Evolutionary conservation across 495 filamentous ascomycete species (phyloP), one percentile per base, ranked within the genome.

Genomic region (Daldinia vernicosa): DNA sequence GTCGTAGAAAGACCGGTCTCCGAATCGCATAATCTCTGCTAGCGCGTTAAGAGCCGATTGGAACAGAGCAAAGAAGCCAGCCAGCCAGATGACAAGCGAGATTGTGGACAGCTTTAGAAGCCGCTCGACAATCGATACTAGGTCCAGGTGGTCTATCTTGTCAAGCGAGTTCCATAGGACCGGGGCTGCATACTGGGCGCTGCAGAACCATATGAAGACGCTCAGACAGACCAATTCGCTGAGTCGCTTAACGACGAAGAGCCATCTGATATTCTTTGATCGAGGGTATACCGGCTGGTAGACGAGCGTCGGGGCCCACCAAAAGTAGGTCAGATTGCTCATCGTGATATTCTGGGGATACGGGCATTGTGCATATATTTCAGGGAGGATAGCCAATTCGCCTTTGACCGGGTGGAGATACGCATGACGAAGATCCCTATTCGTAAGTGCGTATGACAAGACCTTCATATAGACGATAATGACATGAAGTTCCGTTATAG

Each of bases 261-360:
- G 74, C 92, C 93, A 97, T 43, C 95, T 87, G 71, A 97, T 92
- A 32, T 84, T 84, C 1, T 84, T 77, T 15, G 90, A 91, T 45
- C 93, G 91, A 11, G 95, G 95, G 75, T 99, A 99, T 11, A 96
- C 93, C 1, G 95, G 95, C 80, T 99, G 95, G 79, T 99, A 99
- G 57, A 98, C 91, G 22, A 99, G 84, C 0, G 95, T 99, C 1
- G 95, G 95, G 0, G 95, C 95, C 87, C 94, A 93, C 93, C 95
- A 98, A 74, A 98, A 99, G 81, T 98, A 99, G 43, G 82, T 84
- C 6, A 99, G 81, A 77, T 99, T 99, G 5, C 84, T 75, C 63
- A 96, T 83, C 6, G 93, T 97, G 77, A 98, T 91, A 80, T 98
- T 99, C 39, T 84, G 77, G 0, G 95, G 95, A 73, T 98, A 99